Base-by-base conservation (phyloP, 371 early-diverging fungal species). In the Coemansia sp. region DNA sequence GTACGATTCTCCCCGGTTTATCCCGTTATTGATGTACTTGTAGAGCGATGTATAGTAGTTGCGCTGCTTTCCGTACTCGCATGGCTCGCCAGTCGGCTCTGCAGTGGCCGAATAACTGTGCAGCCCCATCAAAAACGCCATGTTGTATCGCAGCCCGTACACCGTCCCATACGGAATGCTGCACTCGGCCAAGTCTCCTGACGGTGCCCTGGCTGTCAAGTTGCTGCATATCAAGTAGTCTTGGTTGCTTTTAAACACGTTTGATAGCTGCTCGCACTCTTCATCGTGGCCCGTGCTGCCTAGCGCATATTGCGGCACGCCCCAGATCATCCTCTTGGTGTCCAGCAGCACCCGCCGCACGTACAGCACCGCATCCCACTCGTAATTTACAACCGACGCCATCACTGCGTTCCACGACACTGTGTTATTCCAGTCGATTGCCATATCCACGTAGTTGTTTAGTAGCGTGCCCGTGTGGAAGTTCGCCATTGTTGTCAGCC, bases 381-480 rank as follows among this genome's bases (percentile, higher is more conserved):
- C 8, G 29, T 3, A 12, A 18, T 0, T 7, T 32, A 10, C 29
- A 12, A 31, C 50, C 49, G 29, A 9, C 9, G 7, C 7, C 9
- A 49, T 31, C 9, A 37, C 9, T 9, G 37, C 37, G 5, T 9
- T 5, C 37, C 37, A 37, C 37, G 37, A 9, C 2, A 37, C 37
- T 3, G 58, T 18, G 24, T 62, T 62, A 3, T 18, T 39, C 68
- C 69, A 68, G 4, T 57, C 51, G 29, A 56, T 58, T 32, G 65
- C 49, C 0, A 70, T 7, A 0, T 65, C 6, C 2, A 65, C 62
- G 3, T 65, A 11, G 36, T 66, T 65, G 52, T 70, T 65, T 36
- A 55, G 48, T 33, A 54, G 24, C 8, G 66, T 62, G 64, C 10
- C n/a, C 8, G 0, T 49, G 55, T 16, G 58, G 54, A 5, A 62